Conservation (phyloP, 2,329 filamentous ascomycete genomes). For the Sphaerulina populicola region DNA sequence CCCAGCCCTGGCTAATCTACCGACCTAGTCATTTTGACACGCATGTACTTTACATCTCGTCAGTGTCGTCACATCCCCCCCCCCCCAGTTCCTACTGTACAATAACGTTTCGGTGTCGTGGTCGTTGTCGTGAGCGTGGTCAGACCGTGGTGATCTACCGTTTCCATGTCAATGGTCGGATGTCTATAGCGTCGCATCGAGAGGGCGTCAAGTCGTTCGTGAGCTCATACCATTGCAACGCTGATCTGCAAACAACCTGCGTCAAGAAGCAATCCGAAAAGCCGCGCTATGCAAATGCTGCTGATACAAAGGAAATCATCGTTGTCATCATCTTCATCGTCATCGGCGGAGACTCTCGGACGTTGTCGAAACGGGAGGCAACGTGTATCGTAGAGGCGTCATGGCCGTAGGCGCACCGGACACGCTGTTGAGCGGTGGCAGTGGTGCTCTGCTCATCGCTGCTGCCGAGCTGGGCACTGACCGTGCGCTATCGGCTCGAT, state of each 20-base stretch:
- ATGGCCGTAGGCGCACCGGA: slow-evolving; percentile 14
- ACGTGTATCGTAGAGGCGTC: slow-evolving; percentile 21
- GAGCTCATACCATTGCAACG: slow-evolving; percentile 5
- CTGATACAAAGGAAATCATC: not conserved
- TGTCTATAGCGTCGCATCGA: slow-evolving; percentile 5
- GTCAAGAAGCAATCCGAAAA: not conserved
- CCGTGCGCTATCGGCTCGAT: slow-evolving; percentile 30
- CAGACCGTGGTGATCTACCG: not conserved
- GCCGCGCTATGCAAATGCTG: slow-evolving; percentile 8
- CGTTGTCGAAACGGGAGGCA: slow-evolving; percentile 29
- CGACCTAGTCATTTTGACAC: not conserved
- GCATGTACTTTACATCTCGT: not conserved
- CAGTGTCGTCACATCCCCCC: not conserved
- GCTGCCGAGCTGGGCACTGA: slow-evolving; percentile 20
- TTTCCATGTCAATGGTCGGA: slow-evolving; percentile 1
- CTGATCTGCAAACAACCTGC: not conserved
- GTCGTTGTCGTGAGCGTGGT: not conserved
- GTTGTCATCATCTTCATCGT: slow-evolving; percentile 2
- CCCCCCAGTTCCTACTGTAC: not conserved
- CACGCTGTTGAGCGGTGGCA: slow-evolving; percentile 27
- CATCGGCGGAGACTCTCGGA: slow-evolving; percentile 21
- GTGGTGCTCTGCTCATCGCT: slow-evolving; percentile 16
- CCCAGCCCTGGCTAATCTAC: not conserved
- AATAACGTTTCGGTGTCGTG: not conserved
- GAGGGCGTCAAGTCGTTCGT: not conserved